phyloP scores from a whole-genome alignment of 2,329 filamentous ascomycete species.

The Hypoxylon sp. region DNA sequence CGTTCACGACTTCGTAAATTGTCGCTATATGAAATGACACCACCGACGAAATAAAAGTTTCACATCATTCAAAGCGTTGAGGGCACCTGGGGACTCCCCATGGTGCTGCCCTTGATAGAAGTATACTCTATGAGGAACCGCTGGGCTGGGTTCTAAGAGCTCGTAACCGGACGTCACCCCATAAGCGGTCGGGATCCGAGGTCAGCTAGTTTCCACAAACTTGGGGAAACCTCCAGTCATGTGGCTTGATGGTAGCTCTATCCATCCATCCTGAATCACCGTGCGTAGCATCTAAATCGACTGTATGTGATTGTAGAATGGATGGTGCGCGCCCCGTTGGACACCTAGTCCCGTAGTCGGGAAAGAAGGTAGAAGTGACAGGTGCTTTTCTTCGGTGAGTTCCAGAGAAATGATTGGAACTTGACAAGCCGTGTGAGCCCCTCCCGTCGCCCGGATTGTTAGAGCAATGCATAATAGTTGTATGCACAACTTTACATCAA shows the following conservation, averaged over 20 bases:
- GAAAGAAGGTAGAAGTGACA: neutral
- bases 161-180: neutral
- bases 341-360: neutral
- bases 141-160: neutral
- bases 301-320: neutral
- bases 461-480: neutral
- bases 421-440: neutral
- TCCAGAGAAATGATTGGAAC: neutral
- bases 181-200: neutral
- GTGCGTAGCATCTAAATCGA: neutral
- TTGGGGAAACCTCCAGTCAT: neutral
- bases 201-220: neutral
- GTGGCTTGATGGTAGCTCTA: neutral
- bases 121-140: neutral
- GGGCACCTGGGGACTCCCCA: neutral
- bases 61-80: neutral
- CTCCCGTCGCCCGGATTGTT: constrained; percentile 4
- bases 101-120: neutral
- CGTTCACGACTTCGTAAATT: too few relatives aligned
- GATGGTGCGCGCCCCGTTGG: neutral
- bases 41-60: neutral
- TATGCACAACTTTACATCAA: too few relatives aligned
- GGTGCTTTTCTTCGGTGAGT: neutral
- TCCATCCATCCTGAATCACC: neutral
- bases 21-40: too few relatives aligned